phyloP scores from a whole-genome alignment of 2,329 filamentous ascomycete species.

The Cercospora zeina region DNA sequence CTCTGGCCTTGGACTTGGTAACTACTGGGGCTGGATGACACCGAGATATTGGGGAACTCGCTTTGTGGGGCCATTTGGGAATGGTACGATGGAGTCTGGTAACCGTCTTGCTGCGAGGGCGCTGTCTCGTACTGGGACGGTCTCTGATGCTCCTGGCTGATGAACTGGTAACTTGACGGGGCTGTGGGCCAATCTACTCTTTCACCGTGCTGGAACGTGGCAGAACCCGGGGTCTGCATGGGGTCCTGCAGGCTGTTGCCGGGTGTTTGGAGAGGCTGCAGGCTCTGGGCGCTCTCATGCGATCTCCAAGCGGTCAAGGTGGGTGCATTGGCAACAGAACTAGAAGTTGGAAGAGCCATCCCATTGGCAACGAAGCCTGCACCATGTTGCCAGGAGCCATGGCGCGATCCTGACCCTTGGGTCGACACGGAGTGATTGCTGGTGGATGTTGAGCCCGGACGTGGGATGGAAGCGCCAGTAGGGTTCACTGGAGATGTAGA shows the following conservation, averaged over 20 bases:
- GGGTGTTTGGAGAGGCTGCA: constrained; percentile 16
- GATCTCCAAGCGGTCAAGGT: constrained; percentile 36
- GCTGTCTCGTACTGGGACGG: constrained; percentile 33
- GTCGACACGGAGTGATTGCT: constrained; percentile 34
- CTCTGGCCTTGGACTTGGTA: constrained; percentile 28
- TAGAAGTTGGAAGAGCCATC: constrained; percentile 26
- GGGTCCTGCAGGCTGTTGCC: constrained; percentile 26
- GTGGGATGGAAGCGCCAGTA: constrained; percentile 32
- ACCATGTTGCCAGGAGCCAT: constrained; percentile 36
- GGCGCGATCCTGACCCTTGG: constrained; percentile 31
- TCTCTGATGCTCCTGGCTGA: constrained; percentile 29
- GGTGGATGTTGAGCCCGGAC: constrained; percentile 34
- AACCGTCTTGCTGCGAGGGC: constrained; percentile 25
- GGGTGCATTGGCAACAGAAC: constrained; percentile 24
- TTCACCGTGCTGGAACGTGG: constrained; percentile 26
- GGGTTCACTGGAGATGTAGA: constrained; percentile 31
- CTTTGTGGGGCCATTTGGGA: constrained; percentile 28
- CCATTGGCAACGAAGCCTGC: constrained; percentile 26
- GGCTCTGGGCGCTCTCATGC: constrained; percentile 31
- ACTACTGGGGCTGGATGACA: constrained; percentile 30
- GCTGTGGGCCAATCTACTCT: constrained; percentile 31
- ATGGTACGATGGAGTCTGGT: constrained; percentile 27
- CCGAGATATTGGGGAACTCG: constrained; percentile 33
- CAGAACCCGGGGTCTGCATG: constrained; percentile 20
- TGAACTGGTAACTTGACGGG: constrained; percentile 32